phyloP scores from a whole-genome alignment of 805 yeast genomes.

The Pichia deserticola region DNA sequence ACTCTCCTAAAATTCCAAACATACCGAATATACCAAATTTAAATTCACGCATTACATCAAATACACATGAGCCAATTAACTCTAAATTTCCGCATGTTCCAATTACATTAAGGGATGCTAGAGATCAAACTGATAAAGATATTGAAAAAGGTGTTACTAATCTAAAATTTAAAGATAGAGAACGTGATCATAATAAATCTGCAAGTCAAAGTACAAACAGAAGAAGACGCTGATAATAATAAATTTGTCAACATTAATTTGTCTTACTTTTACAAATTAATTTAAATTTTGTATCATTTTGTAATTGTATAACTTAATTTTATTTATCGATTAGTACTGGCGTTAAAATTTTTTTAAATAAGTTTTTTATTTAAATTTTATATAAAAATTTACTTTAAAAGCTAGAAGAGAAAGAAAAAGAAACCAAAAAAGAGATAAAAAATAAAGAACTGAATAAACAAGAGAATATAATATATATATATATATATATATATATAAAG shows the following conservation, averaged over 20 bases:
- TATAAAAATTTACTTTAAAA: too few species aligned
- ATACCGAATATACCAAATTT: constrained; percentile 14
- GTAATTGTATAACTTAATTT: too few species aligned
- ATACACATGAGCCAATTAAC: constrained; percentile 13
- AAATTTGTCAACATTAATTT: too few species aligned
- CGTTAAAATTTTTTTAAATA: too few species aligned
- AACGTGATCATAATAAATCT: constrained; percentile 7
- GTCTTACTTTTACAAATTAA: too few species aligned
- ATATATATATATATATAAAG: not conserved
- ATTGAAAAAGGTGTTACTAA: constrained; percentile 17
- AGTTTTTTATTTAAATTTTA: too few species aligned
- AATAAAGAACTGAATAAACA: too few species aligned
- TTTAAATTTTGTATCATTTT: too few species aligned
- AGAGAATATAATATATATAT: not conserved
- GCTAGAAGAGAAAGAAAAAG: too few species aligned
- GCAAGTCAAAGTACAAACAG: not conserved
- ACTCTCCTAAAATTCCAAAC: not conserved
- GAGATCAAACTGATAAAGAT: constrained; percentile 26
- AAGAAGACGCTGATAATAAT: constrained; percentile 4
- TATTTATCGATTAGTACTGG: too few species aligned
- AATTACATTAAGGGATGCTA: constrained; percentile 12
- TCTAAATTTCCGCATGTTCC: constrained; percentile 2
- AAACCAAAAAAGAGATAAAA: not conserved
- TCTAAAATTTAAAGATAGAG: constrained; percentile 9
- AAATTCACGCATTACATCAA: constrained; percentile 18